Base-by-base conservation (phyloP, 768 basidiomycete species). In the Basidioascus undulatus region DNA sequence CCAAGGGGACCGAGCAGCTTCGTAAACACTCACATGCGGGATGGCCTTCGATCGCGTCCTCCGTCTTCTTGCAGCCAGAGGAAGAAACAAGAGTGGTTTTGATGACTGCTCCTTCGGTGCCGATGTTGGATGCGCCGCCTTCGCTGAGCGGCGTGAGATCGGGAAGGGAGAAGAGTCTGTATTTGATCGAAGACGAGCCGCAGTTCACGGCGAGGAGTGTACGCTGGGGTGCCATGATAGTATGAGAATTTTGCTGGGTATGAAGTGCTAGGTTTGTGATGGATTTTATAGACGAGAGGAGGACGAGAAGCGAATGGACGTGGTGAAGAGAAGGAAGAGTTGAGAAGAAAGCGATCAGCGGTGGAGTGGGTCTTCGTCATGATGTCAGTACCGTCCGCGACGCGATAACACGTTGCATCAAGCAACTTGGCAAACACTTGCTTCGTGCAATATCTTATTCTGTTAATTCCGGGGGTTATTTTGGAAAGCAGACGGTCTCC, bases 121-220 rank as follows among this genome's bases (percentile, higher is more conserved):
- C 28, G 10, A 47, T 41, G 42, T 47, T 40, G 32, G 30, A 9
- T 30, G 10, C 28, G 2, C 9, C 28, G 28, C 28, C 28, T 30
- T 30, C 28, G 28, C 28, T 9, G 28, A 30, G 28, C 28, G 10
- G 28, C 28, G 28, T 30, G 28, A 9, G 9, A 30, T 15, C 10
- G 10, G 15, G 9, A 30, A 30, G 10, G 28, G 28, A 24, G 49
- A 46, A 54, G 13, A 54, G 45, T 47, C 51, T 47, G 47, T 54
- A 53, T 45, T 55, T 55, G 53, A 55, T 55, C 11, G 41, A 44
- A 13, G 48, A 50, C 10, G 46, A 47, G 27, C 54, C 54, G 41
- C 53, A 54, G 44, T 54, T 55, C 31, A 50, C 46, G 3, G 44
- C 46, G 18, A 50, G 41, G 28, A 30, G 10, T 15, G n/a, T 9